Conservation (phyloP, 208 protist genomes). For the Trypanosoma cruzi region DNA sequence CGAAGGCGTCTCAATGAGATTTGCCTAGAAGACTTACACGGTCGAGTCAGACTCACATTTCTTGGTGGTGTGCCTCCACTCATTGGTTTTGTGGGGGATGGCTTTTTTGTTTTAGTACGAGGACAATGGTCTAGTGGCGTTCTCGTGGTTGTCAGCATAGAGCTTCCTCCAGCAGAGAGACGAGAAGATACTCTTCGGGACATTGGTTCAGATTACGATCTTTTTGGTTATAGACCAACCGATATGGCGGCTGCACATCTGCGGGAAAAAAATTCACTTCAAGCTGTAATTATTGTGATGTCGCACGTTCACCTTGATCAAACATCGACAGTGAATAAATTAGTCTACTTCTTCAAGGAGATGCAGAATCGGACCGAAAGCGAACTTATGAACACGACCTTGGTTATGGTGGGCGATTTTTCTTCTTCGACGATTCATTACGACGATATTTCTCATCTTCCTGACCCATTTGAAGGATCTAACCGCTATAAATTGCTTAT, state of each 20-base stretch:
- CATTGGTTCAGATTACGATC: slow-evolving; percentile 51
- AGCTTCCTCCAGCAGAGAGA: slow-evolving; percentile 75
- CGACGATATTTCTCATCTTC: slow-evolving; percentile 81
- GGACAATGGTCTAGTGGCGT: slow-evolving; percentile 57
- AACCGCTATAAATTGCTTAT: slow-evolving; percentile 50
- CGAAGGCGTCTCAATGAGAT: slow-evolving; percentile 41
- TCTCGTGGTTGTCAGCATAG: slow-evolving; percentile 49
- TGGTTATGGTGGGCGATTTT: slow-evolving; percentile 85
- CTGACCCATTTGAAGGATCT: slow-evolving; percentile 62
- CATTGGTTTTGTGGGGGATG: slow-evolving; percentile 51
- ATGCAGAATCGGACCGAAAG: slow-evolving; percentile 83
- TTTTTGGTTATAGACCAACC: slow-evolving; percentile 70
- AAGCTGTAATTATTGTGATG: slow-evolving; percentile 77
- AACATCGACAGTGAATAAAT: slow-evolving; percentile 44
- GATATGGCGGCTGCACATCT: slow-evolving; percentile 45
- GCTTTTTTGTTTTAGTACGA: slow-evolving; percentile 69
- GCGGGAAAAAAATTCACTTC: slow-evolving; percentile 69
- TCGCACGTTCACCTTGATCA: slow-evolving; percentile 85
- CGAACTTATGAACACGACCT: slow-evolving; percentile 78
- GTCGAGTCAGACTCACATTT: slow-evolving; percentile 48
- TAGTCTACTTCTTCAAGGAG: slow-evolving; percentile 71
- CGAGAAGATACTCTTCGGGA: slow-evolving; percentile 65
- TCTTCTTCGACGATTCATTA: slow-evolving; percentile 64
- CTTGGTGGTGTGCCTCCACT: slow-evolving; percentile 26
- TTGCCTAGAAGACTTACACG: slow-evolving; percentile 75